Conservation (phyloP, 352 stramenopile genomes). For the Phytophthora meadii region DNA sequence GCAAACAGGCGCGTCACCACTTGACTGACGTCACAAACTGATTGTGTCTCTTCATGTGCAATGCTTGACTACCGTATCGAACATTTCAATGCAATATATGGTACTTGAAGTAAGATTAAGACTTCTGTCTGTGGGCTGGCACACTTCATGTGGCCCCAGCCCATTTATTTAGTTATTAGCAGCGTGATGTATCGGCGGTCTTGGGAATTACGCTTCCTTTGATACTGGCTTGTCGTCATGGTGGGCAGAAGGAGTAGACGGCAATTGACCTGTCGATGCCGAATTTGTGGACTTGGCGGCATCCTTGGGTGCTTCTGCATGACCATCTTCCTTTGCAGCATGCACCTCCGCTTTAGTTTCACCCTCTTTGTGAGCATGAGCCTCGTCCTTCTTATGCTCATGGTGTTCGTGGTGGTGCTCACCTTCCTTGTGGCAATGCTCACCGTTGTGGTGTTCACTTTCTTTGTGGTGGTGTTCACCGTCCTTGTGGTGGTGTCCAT, state of each 20-base stretch:
- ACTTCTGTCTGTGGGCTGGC: slow-evolving; percentile 3
- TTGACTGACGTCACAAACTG: slow-evolving; percentile 3
- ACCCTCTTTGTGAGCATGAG: slow-evolving; percentile 12
- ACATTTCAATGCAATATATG: neutral
- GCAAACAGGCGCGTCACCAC: slow-evolving; percentile 12
- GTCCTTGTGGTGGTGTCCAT: slow-evolving; percentile 6
- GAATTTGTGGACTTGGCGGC: slow-evolving; percentile 10
- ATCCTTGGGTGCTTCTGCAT: slow-evolving; percentile 28
- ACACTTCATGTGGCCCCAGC: slow-evolving; percentile 5
- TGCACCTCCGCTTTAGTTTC: slow-evolving; percentile 17
- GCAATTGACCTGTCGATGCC: slow-evolving; percentile 27
- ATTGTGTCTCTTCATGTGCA: too few relatives aligned
- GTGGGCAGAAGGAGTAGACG: slow-evolving; percentile 15
- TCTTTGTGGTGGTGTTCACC: slow-evolving; percentile 5
- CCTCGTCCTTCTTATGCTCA: slow-evolving; percentile 11
- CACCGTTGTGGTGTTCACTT: slow-evolving; percentile 1
- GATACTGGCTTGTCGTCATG: slow-evolving; percentile 17
- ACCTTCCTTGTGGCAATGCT: slow-evolving; percentile 8
- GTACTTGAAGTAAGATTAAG: neutral
- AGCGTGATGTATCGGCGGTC: slow-evolving; percentile 9
- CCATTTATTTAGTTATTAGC: slow-evolving; percentile 14
- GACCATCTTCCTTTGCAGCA: slow-evolving; percentile 17
- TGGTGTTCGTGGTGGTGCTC: slow-evolving; percentile 19
- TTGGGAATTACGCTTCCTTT: slow-evolving; percentile 27
- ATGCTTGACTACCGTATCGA: too few relatives aligned